A percentile compares a stretch with the other conserved stretches of the same genome.
phyloP scores from a whole-genome alignment of 106 monocot species.

The Dendrobium officinale region DNA sequence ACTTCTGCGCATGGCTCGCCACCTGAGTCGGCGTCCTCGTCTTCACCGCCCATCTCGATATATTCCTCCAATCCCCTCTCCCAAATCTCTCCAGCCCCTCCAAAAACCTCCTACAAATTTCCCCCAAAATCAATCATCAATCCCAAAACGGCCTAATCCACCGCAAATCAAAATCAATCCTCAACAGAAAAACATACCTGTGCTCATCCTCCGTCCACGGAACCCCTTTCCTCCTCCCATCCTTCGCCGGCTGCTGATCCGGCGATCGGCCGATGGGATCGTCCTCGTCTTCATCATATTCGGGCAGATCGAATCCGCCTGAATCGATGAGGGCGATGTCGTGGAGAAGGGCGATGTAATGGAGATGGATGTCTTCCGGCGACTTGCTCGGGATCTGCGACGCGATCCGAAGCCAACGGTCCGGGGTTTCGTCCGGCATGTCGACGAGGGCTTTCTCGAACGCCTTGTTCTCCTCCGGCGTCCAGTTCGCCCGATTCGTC shows the following conservation, averaged over 20 bases:
- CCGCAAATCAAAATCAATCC: background rate
- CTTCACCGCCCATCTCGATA: slow-evolving; percentile 41
- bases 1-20: slow-evolving; percentile 59
- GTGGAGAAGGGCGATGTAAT: slow-evolving; percentile 31
- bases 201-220: slow-evolving; percentile 61
- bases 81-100: slow-evolving; percentile 37
- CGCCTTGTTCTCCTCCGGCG: slow-evolving; percentile 29
- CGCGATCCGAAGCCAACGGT: slow-evolving; percentile 38
- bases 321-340: slow-evolving; percentile 37
- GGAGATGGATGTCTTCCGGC: slow-evolving; percentile 20
- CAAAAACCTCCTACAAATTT: slow-evolving; percentile 25
- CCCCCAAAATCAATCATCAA: background rate
- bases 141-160: background rate
- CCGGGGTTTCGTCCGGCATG: slow-evolving; percentile 32
- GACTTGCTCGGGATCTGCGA: slow-evolving; percentile 24
- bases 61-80: slow-evolving; percentile 57
- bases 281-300: slow-evolving; percentile 3
- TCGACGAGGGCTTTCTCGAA: slow-evolving; percentile 44
- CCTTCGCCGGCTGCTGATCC: slow-evolving; percentile 3
- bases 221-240: slow-evolving; percentile 28
- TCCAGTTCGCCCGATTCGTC: slow-evolving; percentile 16
- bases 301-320: slow-evolving; percentile 30
- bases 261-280: background rate
- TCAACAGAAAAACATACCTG: slow-evolving; percentile 9
- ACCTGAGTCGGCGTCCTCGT: slow-evolving; percentile 55